Percentiles rank a stretch among this genome's conserved stretches.
These are phyloP conservation scores for Mrakia frigida DNA, from an alignment of 768 basidiomycete genomes.

Conservation along the genomic window DNA sequence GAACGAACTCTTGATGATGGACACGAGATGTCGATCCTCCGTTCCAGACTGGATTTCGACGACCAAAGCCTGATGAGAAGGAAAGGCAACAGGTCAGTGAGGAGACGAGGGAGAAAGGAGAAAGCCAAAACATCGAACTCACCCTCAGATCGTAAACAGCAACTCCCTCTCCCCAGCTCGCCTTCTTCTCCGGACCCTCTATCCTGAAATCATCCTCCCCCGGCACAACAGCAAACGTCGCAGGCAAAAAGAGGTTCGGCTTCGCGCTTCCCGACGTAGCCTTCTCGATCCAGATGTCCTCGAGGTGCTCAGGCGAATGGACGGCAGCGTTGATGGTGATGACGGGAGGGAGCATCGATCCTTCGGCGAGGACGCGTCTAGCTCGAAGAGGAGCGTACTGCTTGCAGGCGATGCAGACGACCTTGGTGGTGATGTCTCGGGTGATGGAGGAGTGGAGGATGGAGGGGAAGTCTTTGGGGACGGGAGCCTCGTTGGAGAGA, in stretches of 20 bases:
- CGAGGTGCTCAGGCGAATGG: constrained; percentile 63
- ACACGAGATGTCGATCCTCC: constrained; percentile 74
- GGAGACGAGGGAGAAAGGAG: background rate
- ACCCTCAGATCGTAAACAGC: constrained; percentile 71
- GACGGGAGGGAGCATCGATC: constrained; percentile 63
- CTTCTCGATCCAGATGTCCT: constrained; percentile 66
- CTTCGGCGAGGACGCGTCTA: constrained; percentile 59
- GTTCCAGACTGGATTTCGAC: constrained; percentile 70
- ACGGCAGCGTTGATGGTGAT: constrained; percentile 81
- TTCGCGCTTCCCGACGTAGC: constrained; percentile 10
- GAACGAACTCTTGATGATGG: constrained; percentile 69
- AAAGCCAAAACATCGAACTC: constrained; percentile 38
- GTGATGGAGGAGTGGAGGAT: constrained; percentile 70
- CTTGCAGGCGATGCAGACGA: constrained; percentile 77
- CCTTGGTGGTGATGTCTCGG: constrained; percentile 77
- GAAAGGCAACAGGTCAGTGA: background rate
- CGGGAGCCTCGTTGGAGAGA: constrained; percentile 42
- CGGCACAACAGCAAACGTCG: constrained; percentile 43
- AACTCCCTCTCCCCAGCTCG: constrained; percentile 52
- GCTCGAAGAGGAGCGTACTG: constrained; percentile 68
- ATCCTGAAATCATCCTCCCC: constrained; percentile 48
- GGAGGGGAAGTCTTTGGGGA: constrained; percentile 56
- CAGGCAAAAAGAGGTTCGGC: constrained; percentile 54
- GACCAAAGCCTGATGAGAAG: constrained; percentile 61
- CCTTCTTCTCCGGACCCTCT: constrained; percentile 47